Conservation (phyloP, 768 basidiomycete species). For the Suillus weaverae region DNA sequence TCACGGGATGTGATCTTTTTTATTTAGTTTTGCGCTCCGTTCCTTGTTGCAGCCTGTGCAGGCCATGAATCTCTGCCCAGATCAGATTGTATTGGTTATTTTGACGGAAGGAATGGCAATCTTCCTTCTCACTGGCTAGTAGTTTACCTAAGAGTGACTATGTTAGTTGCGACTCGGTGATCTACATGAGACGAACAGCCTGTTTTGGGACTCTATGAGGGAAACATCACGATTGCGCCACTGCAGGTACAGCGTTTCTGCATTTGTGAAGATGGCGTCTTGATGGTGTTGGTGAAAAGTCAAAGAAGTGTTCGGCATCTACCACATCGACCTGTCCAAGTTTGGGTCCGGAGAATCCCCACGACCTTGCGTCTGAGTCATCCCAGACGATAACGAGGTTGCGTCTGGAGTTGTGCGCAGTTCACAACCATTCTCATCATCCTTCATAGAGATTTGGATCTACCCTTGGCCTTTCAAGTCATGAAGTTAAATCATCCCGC, state of each 20-base stretch:
- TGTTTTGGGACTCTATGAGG: neutral
- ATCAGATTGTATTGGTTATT: neutral
- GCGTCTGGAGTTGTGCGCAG: too few relatives aligned
- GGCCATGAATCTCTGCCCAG: neutral
- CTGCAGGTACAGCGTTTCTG: neutral
- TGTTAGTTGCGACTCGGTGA: neutral
- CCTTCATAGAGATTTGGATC: neutral
- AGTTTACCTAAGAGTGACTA: neutral
- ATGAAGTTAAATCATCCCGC: neutral
- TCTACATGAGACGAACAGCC: neutral
- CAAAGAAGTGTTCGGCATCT: neutral
- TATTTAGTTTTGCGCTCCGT: neutral
- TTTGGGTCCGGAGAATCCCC: neutral
- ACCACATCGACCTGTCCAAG: neutral
- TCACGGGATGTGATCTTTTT: slow-evolving; percentile 6
- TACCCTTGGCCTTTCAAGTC: neutral
- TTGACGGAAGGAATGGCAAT: neutral
- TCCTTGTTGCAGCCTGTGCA: neutral
- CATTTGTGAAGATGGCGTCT: neutral
- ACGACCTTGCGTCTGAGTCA: neutral
- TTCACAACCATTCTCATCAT: neutral
- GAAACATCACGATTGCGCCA: neutral
- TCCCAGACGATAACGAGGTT: neutral
- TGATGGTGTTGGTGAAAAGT: neutral
- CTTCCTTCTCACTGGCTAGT: neutral